Percentiles rank a stretch among this genome's conserved stretches.
Conservation (phyloP, 2,329 filamentous ascomycete genomes). For the Penicillium sp. region DNA sequence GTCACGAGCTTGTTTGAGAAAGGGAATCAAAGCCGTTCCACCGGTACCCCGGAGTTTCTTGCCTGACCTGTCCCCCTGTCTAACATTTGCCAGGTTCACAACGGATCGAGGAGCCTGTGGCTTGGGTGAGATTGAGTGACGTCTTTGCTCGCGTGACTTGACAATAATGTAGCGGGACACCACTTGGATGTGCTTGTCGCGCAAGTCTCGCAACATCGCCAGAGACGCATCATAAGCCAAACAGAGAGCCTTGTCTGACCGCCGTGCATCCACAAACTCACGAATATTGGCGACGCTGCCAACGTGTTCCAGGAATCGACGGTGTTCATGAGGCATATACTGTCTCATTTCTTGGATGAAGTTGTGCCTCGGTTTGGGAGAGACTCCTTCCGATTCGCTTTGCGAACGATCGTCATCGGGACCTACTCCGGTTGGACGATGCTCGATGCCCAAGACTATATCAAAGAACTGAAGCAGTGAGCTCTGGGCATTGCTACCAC, state of each 20-base stretch:
- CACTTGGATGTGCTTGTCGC: slow-evolving; percentile 94
- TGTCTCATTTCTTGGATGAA: slow-evolving; percentile 96
- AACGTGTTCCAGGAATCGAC: slow-evolving; percentile 81
- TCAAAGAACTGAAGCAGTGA: slow-evolving; percentile 98
- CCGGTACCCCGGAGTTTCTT: slow-evolving; percentile 81
- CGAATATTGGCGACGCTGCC: slow-evolving; percentile 79
- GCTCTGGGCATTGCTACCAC: slow-evolving; percentile 95
- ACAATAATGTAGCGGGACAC: slow-evolving; percentile 94
- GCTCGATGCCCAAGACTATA: slow-evolving; percentile 81
- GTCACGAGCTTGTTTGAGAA: slow-evolving; percentile 92
- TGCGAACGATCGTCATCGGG: slow-evolving; percentile 40
- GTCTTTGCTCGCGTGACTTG: slow-evolving; percentile 71
- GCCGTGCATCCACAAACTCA: slow-evolving; percentile 66
- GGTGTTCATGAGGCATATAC: slow-evolving; percentile 94
- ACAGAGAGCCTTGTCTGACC: slow-evolving; percentile 61
- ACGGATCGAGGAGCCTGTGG: slow-evolving; percentile 38
- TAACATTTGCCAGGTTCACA: slow-evolving; percentile 53
- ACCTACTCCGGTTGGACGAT: slow-evolving; percentile 78
- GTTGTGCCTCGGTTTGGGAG: slow-evolving; percentile 63
- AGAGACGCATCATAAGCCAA: slow-evolving; percentile 90
- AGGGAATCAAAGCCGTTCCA: slow-evolving; percentile 88
- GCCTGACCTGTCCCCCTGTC: slow-evolving; percentile 38
- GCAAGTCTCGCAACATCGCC: slow-evolving; percentile 69
- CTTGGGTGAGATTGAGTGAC: slow-evolving; percentile 58
- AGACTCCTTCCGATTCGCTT: slow-evolving; percentile 41